Conservation (phyloP, 371 early-diverging fungal genomes). For the Fennellomyces sp. region DNA sequence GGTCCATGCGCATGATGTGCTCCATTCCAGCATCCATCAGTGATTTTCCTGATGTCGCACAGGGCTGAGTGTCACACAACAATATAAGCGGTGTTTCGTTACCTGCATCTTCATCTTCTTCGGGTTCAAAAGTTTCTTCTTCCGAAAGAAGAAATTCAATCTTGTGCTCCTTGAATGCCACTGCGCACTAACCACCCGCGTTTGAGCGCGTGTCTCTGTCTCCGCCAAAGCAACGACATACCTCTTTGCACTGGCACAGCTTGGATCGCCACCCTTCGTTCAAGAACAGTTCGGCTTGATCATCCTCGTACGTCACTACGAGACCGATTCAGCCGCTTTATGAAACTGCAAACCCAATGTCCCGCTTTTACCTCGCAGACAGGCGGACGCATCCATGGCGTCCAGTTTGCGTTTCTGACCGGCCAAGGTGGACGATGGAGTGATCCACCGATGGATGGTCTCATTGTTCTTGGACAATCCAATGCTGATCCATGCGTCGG, state of each 20-base stretch:
- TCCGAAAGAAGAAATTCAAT: slow-evolving; percentile 36
- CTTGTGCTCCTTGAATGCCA: slow-evolving; percentile 19
- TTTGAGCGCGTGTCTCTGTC: neutral
- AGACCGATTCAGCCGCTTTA: too few species aligned
- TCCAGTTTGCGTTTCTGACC: slow-evolving; percentile 22
- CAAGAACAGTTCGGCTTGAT: slow-evolving; percentile 47
- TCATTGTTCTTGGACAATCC: slow-evolving; percentile 34
- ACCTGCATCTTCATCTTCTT: slow-evolving; percentile 52
- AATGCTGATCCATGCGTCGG: slow-evolving; percentile 52
- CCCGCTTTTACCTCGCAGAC: neutral
- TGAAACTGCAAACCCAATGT: neutral
- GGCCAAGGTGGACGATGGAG: neutral
- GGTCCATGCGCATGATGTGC: slow-evolving; percentile 70
- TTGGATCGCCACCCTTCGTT: slow-evolving; percentile 53
- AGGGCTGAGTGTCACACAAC: too few species aligned
- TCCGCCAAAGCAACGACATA: slow-evolving; percentile 15
- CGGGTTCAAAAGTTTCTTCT: slow-evolving; percentile 48
- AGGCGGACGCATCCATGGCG: neutral
- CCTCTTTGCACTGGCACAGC: slow-evolving; percentile 47
- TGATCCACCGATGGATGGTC: slow-evolving; percentile 26
- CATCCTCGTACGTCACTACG: neutral
- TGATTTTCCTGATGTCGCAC: slow-evolving; percentile 67
- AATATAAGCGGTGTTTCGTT: too few species aligned
- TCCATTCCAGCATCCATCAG: slow-evolving; percentile 80
- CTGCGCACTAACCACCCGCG: slow-evolving; percentile 19